Evolutionary conservation across 148 eudicot species (phyloP), one percentile per base, ranked within the genome.

Genomic region (Euryodendron excelsum): DNA sequence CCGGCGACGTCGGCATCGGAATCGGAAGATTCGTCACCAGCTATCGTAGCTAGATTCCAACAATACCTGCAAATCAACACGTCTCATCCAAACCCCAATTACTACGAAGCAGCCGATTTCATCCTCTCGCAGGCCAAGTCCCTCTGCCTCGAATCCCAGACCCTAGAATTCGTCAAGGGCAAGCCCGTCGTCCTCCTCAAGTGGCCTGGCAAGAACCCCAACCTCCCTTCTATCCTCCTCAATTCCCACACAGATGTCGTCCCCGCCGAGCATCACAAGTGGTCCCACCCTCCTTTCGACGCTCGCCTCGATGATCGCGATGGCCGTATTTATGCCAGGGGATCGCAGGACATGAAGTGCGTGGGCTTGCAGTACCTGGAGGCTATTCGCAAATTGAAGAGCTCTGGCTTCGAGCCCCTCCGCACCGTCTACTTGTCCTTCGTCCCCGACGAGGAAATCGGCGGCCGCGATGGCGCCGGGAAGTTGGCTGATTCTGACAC

Each of bases 301-400:
- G 99, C 97, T 20, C 83, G 69, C 25, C 13, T n/a, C n/a, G n/a
- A 91, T 37, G 90, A 91, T 74, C 70, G 81, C 17, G 37, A 82
- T n/a, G 92, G 92, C 12, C 85, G 87, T 63, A 86, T 95, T 47
- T 93, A 80, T 77, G 99, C 99, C 21, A 84, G 99, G 67, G 99
- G 99, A 37, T 91, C 99, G 37, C 97, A 95, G 90, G 99, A 96
- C 78, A 96, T 96, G 99, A 96, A 96, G 83, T 93, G 97, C 75
- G 99, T 96, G 48, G 98, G 99, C 27, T 72, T 96, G 75, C 99
- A 96, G 82, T 93, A 96, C 82, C 81, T 96, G 72, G 99, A 96
- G 79, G 99, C 99, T 41, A 90, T 96, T 61, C 82, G 93, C 68
- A 91, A 86, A 80, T 85, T 96, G 58, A 89, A 90, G 80, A 81